Evolutionary conservation across 2,329 filamentous ascomycete species (phyloP).

Genomic region (Tympanopsis confertula): DNA sequence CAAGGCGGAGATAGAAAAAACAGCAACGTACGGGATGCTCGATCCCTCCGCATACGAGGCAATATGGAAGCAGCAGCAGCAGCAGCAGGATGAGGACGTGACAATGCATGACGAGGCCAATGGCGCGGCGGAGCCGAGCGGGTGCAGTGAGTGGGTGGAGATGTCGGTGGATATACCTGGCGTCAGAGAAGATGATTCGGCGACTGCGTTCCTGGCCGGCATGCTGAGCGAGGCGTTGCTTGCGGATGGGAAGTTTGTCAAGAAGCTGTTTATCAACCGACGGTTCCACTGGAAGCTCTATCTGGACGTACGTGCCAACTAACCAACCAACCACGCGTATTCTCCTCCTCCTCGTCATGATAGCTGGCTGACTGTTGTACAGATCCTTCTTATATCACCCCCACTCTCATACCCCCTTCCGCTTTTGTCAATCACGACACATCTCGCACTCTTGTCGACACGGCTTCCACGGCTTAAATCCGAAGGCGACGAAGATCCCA

Average conservation of each 20-base stretch:
- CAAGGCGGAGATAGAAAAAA: slow-evolving; percentile 86
- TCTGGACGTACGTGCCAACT: slow-evolving; percentile 61
- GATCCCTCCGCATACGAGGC: slow-evolving; percentile 14
- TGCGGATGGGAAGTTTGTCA: slow-evolving; percentile 56
- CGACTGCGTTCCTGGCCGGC: slow-evolving; percentile 74
- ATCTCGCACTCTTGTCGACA: slow-evolving; percentile 82
- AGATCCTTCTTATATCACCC: slow-evolving; percentile 89
- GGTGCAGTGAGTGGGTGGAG: slow-evolving; percentile 67
- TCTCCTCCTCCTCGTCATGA: slow-evolving; percentile 1
- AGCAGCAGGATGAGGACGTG: slow-evolving; percentile 17
- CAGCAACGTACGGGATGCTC: slow-evolving; percentile 17
- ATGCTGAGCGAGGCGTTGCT: slow-evolving; percentile 84
- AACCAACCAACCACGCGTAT: slow-evolving; percentile 1
- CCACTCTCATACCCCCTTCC: slow-evolving; percentile 87
- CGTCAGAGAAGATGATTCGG: slow-evolving; percentile 77
- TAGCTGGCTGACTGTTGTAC: slow-evolving; percentile 5
- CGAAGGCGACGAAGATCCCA: slow-evolving; percentile 84
- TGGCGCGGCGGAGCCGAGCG: slow-evolving; percentile 24
- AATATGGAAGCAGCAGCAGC: slow-evolving; percentile 20
- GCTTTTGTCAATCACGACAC: slow-evolving; percentile 80
- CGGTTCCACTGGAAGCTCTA: slow-evolving; percentile 96
- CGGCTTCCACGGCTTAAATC: slow-evolving; percentile 76
- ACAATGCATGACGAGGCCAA: slow-evolving; percentile 10
- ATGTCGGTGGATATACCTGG: slow-evolving; percentile 86
- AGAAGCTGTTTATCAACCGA: slow-evolving; percentile 72